phyloP scores from a whole-genome alignment of 345 rosid species.

The Orychophragmus violaceus region DNA sequence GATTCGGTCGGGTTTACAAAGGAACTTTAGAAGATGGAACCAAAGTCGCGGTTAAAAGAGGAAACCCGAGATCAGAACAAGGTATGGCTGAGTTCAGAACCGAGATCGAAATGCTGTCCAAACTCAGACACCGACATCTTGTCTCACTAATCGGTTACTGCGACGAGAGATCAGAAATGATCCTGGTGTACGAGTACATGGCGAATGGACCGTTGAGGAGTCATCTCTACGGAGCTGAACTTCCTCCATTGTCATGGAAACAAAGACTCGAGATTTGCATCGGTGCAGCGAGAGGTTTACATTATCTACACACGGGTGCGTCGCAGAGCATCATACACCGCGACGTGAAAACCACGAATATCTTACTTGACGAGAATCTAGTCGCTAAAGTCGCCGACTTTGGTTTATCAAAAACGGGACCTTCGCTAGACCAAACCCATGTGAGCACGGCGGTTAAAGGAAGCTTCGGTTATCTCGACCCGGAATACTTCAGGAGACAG shows the following conservation, averaged over 20 bases:
- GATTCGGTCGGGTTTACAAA: slow-evolving; percentile 90
- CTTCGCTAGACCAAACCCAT: slow-evolving; percentile 87
- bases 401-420: slow-evolving; percentile 95
- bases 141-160: slow-evolving; percentile 98
- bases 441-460: slow-evolving; percentile 99
- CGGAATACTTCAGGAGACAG: slow-evolving; percentile 97
- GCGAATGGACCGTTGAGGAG: slow-evolving; percentile 97
- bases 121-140: slow-evolving; percentile 93
- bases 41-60: slow-evolving; percentile 90
- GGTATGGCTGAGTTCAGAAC: slow-evolving; percentile 98
- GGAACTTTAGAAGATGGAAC: slow-evolving; percentile 92
- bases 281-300: slow-evolving; percentile 95
- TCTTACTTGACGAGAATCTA: slow-evolving; percentile 83
- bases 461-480: slow-evolving; percentile 96
- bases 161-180: slow-evolving; percentile 94
- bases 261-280: slow-evolving; percentile 96
- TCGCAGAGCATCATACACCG: slow-evolving; percentile 96
- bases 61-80: slow-evolving; percentile 98
- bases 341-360: slow-evolving; percentile 96
- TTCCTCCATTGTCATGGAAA: slow-evolving; percentile 83
- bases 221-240: slow-evolving; percentile 90
- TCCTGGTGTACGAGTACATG: slow-evolving; percentile 94
- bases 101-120: slow-evolving; percentile 94
- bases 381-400: slow-evolving; percentile 98
- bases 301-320: slow-evolving; percentile 98